Evolutionary conservation across 2,329 filamentous ascomycete species (phyloP).

Genomic region (Ambrosiella xylebori): DNA sequence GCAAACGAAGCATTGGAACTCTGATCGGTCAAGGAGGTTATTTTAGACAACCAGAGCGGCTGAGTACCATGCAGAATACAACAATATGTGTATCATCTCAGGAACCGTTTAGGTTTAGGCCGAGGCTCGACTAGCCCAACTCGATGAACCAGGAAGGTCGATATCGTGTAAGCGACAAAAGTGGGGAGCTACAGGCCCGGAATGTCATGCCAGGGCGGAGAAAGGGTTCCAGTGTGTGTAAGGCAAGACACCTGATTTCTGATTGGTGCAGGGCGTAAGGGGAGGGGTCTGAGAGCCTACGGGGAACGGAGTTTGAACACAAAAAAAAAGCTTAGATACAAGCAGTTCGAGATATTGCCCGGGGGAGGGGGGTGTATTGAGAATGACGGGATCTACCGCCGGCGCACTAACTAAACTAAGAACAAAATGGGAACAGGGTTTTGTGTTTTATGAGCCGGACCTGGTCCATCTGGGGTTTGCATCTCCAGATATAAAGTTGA

Average conservation of each 20-base stretch:
- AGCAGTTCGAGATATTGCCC: not conserved
- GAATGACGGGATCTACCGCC: not conserved
- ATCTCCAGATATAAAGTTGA: constrained; percentile 2
- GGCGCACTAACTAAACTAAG: not conserved
- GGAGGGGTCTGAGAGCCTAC: not conserved
- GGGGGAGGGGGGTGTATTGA: not conserved
- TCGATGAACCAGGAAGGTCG: not conserved
- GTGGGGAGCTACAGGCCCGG: not conserved
- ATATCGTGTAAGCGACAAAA: not conserved
- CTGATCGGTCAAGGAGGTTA: not conserved
- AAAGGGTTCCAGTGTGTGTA: not conserved
- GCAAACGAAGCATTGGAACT: not conserved
- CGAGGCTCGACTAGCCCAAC: not conserved
- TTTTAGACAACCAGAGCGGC: not conserved
- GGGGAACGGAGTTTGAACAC: not conserved
- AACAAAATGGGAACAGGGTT: not conserved
- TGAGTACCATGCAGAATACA: not conserved
- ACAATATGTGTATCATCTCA: not conserved
- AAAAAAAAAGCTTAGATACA: not conserved
- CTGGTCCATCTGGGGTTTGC: not conserved
- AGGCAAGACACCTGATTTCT: not conserved
- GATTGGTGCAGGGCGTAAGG: not conserved
- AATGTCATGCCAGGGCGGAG: not conserved
- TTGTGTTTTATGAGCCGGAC: not conserved
- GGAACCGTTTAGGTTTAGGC: not conserved